A percentile compares a stretch with the other conserved stretches of the same genome.
Evolutionary conservation across 164 flowering plant species (phyloP).

Genomic region (Houttuynia cordata): DNA sequence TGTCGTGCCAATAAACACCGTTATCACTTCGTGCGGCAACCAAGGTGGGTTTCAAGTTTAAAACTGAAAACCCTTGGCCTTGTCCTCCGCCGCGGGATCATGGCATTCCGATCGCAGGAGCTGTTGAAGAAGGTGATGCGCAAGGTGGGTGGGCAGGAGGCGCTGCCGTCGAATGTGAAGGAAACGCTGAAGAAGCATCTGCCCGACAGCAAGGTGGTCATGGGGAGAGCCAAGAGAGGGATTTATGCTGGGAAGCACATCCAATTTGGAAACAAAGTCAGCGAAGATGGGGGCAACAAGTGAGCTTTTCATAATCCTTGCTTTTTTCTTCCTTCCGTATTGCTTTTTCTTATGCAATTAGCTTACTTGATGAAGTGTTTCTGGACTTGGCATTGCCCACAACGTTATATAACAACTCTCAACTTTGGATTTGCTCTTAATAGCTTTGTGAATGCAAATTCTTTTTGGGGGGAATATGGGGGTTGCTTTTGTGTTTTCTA

Average conservation of each 20-base stretch:
- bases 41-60: too few relatives aligned
- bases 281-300: conserved; percentile 98
- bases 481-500: too few relatives aligned
- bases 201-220: conserved; percentile 60
- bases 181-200: conserved; percentile 42
- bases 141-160: conserved; percentile 61
- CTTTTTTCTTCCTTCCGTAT: background rate
- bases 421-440: too few relatives aligned
- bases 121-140: conserved; percentile 57
- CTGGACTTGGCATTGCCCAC: too few relatives aligned
- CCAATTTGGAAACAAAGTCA: conserved; percentile 74
- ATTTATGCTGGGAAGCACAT: conserved; percentile 88
- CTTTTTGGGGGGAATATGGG: too few relatives aligned
- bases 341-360: too few relatives aligned
- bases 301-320: conserved; percentile 4
- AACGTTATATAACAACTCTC: too few relatives aligned
- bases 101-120: conserved; percentile 76
- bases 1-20: too few relatives aligned
- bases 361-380: too few relatives aligned
- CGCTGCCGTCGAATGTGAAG: conserved; percentile 45
- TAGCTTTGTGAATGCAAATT: too few relatives aligned
- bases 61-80: too few relatives aligned
- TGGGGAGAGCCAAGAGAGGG: conserved; percentile 93
- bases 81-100: conserved; percentile 8
- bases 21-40: too few relatives aligned